phyloP scores from a whole-genome alignment of 345 rosid species.

The Populus tremula region DNA sequence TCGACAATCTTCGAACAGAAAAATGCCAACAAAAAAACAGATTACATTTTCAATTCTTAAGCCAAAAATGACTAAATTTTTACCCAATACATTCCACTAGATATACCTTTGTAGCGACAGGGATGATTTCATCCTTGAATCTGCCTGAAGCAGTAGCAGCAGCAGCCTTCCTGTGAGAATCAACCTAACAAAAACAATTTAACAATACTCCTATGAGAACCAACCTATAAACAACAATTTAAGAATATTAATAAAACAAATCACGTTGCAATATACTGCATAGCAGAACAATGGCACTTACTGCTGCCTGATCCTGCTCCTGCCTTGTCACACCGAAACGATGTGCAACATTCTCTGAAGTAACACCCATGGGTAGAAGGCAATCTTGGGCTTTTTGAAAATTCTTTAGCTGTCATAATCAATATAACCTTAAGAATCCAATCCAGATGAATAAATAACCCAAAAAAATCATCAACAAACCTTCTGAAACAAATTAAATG shows the following conservation, averaged over 20 bases:
- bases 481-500: neutral
- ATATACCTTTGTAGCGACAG: slow-evolving; percentile 56
- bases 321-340: slow-evolving; percentile 80
- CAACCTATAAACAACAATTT: neutral
- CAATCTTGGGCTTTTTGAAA: slow-evolving; percentile 82
- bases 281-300: slow-evolving; percentile 37
- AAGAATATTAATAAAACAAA: neutral
- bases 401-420: slow-evolving; percentile 48
- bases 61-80: no score
- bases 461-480: neutral
- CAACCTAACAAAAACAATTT: slow-evolving; percentile 52
- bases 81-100: neutral
- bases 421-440: slow-evolving; percentile 9
- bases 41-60: no score
- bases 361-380: slow-evolving; percentile 94
- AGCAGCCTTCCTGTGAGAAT: slow-evolving; percentile 91
- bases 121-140: slow-evolving; percentile 85
- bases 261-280: neutral
- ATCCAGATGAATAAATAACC: neutral
- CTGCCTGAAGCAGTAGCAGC: slow-evolving; percentile 83
- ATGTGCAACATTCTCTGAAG: slow-evolving; percentile 91
- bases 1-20: slow-evolving; percentile 60
- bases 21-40: no score
- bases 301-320: slow-evolving; percentile 99
- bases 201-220: neutral